These are phyloP conservation scores for Tricharina praecox DNA, from an alignment of 495 filamentous ascomycete species.

Conservation along the genomic window DNA sequence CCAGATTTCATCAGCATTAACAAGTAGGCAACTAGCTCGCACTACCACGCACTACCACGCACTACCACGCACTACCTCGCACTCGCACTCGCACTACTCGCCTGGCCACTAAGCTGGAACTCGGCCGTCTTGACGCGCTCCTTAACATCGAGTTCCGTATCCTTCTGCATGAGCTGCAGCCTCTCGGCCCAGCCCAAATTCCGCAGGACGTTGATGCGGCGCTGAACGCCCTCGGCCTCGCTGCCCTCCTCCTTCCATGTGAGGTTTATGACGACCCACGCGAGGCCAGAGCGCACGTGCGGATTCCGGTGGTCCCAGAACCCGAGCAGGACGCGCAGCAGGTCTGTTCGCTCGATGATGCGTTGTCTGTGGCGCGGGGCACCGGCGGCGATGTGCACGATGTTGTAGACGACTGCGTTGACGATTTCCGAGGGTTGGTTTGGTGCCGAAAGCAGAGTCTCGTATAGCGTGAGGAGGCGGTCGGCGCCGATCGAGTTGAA, in stretches of 20 bases:
- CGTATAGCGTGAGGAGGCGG: constrained; percentile 43
- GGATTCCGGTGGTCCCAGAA: constrained; percentile 49
- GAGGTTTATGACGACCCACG: constrained; percentile 69
- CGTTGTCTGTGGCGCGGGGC: constrained; percentile 54
- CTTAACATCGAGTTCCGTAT: constrained; percentile 65
- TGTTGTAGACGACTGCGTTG: constrained; percentile 51
- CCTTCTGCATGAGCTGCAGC: constrained; percentile 46
- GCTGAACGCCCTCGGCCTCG: constrained; percentile 42
- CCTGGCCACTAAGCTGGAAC: constrained; percentile 39
- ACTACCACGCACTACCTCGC: too few relatives aligned
- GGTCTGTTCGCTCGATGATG: constrained; percentile 38
- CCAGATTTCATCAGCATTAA: too few relatives aligned
- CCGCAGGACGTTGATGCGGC: constrained; percentile 49
- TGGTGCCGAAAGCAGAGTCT: constrained; percentile 38
- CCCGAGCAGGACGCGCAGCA: constrained; percentile 46
- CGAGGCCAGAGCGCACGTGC: constrained; percentile 55
- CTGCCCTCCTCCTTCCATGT: constrained; percentile 56
- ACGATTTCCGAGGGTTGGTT: constrained; percentile 54
- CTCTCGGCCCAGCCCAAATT: constrained; percentile 53
- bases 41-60: too few relatives aligned
- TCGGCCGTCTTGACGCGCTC: constrained; percentile 64
- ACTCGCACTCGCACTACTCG: too few relatives aligned
- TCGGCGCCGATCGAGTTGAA: constrained; percentile 43
- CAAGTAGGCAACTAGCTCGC: too few relatives aligned
- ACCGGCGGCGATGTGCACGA: constrained; percentile 75